Evolutionary conservation across 768 basidiomycete genomes (phyloP), one percentile per base, ranked within the genome.

Genomic region (Boletus fagicola): DNA sequence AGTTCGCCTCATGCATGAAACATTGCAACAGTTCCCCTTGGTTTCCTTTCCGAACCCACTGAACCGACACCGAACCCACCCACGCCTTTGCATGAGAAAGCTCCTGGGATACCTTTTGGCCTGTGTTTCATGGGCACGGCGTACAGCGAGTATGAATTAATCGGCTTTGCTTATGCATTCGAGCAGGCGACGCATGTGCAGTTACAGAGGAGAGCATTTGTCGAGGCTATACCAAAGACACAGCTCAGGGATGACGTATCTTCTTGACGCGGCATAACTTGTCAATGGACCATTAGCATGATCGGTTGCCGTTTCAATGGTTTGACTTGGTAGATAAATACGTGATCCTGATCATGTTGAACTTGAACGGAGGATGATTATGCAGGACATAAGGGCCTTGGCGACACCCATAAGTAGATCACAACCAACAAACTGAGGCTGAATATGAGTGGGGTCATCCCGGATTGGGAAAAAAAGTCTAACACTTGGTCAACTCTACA

Each of bases 171-270:
- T 24, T 80, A 76, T 61, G 79, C 80, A 22, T 80, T 75, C 54
- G 80, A 80, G 67, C 85, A 87, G 64, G 77, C 78, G 51, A 88
- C 86, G 5, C 75, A 79, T 47, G 79, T 76, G 2, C 67, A 84
- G 8, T 62, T 84, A 49, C 63, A 65, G 53, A 75, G 78, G 62
- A 77, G 65, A 61, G 84, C 83, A 1, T 82, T 75, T 56, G 56
- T 70, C 1, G 80, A 71, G 20, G 85, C 84, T 26, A 78, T 85
- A 35, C 85, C 85, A 5, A 81, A 73, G 65, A 83, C 82, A 3
- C 85, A 80, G 58, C 65, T 80, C 12, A 60, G 38, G 24, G 73
- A 77, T 52, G 67, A 75, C 16, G 35, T 75, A 5, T 38, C 44
- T 1, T 38, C 35, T 40, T 60, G 49, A 59, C 47, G n/a, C n/a